These are phyloP conservation scores for Myxozyma lipomycoides DNA, from an alignment of 805 yeast genomes.

Conservation along the genomic window DNA sequence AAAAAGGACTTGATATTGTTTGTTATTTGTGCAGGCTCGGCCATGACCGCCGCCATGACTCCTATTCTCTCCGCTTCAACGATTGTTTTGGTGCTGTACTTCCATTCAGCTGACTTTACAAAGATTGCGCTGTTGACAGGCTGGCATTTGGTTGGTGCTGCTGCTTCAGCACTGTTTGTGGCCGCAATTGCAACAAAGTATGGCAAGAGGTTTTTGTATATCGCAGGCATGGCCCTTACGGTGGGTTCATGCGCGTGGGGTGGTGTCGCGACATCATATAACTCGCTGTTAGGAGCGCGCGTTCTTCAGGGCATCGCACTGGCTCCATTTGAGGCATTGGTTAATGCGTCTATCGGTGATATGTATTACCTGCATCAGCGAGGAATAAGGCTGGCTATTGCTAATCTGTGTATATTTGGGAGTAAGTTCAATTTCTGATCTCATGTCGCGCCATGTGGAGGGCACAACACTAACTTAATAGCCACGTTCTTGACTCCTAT, in stretches of 20 bases:
- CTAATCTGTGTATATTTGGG: conserved; percentile 57
- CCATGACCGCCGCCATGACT: conserved; percentile 21
- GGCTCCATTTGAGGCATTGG: conserved; percentile 72
- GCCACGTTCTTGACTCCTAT: conserved; percentile 25
- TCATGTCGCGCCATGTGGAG: background rate
- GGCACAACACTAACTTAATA: background rate
- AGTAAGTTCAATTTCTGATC: background rate
- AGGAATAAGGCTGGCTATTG: conserved; percentile 66
- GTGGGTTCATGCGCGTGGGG: conserved; percentile 25
- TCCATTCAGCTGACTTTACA: conserved; percentile 8
- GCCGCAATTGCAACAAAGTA: conserved; percentile 24
- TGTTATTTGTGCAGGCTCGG: conserved; percentile 22
- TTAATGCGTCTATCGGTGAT: conserved; percentile 63
- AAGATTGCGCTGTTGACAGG: conserved; percentile 26
- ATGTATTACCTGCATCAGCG: conserved; percentile 74
- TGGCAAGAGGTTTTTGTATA: conserved; percentile 25
- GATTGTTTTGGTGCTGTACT: conserved; percentile 17
- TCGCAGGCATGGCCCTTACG: conserved; percentile 17
- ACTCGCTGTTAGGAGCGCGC: conserved; percentile 29
- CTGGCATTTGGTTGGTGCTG: conserved; percentile 25
- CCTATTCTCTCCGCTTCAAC: conserved; percentile 26
- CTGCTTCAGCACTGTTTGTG: conserved; percentile 17
- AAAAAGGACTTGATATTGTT: conserved; percentile 20
- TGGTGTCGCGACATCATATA: conserved; percentile 26
- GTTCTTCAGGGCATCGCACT: conserved; percentile 52